Base-by-base conservation (phyloP, 176 grass and related monocot genomes). In the Ampelocalamus luodianensis region DNA sequence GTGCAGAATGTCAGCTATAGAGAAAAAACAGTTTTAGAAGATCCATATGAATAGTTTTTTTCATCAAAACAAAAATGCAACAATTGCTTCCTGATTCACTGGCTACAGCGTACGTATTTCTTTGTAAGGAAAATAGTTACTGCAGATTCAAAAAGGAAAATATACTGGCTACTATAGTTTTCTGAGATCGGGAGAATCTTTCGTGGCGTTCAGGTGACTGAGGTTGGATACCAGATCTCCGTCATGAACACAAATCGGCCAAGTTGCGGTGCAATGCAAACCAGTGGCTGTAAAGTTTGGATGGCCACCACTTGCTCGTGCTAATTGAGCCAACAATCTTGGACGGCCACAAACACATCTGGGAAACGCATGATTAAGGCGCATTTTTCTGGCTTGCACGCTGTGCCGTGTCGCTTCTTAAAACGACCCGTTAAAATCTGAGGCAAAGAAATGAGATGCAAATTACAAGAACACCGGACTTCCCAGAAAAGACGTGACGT, bases 251-350 rank as follows among this genome's bases (percentile, higher is more conserved):
- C 14, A 5, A 76, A 84, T 27, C 18, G 13, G n/a, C n/a, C 49
- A 76, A 32, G 85, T 84, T 80, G 75, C 43, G 80, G 48, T 54
- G 45, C 51, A 7, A 68, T n/a, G n/a, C n/a, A n/a, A n/a, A 20
- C 75, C 38, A 20, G 85, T 87, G 85, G 80, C 51, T 64, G 53
- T 22, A 18, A 54, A 60, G 56, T 38, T 44, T 58, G 78, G 44
- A 80, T 76, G 55, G 83, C 66, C 72, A 72, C 83, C 27, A 62
- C 12, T 26, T 62, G 20, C 29, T 20, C 20, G 13, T 40, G 18
- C 40, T 9, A 69, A 61, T 58, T 49, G 12, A 62, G 48, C 14
- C 49, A 63, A 22, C 39, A 29, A 24, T 22, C 53, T 80, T 78
- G 88, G 38, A 37, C 56, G 74, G 84, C 56, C 83, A 78, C 59